These are phyloP conservation scores for Blastobotrys proliferans DNA, from an alignment of 1,139 yeast species.

Conservation along the genomic window DNA sequence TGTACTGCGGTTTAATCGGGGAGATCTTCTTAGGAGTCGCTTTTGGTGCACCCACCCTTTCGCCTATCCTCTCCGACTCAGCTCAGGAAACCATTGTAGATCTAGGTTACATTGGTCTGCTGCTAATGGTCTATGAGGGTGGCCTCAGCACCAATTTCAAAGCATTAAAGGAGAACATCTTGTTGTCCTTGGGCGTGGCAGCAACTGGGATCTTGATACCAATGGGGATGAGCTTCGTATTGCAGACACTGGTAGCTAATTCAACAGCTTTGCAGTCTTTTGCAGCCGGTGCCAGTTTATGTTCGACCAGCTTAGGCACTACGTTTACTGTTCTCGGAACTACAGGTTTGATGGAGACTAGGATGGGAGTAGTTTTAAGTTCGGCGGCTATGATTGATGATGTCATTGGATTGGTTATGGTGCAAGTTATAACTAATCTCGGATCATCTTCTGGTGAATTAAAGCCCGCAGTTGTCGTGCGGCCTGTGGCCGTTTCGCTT, in stretches of 20 bases:
- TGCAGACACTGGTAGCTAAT: background rate
- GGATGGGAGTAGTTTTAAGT: constrained; percentile 8
- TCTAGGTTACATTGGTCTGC: constrained; percentile 9
- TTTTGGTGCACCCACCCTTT: constrained; percentile 10
- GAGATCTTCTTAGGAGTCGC: constrained; percentile 8
- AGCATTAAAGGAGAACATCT: constrained; percentile 4
- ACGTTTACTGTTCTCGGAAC: constrained; percentile 9
- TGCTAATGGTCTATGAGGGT: constrained; percentile 10
- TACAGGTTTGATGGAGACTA: background rate
- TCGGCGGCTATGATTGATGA: constrained; percentile 13
- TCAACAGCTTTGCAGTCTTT: constrained; percentile 5
- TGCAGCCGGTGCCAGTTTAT: constrained; percentile 10
- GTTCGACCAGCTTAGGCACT: constrained; percentile 11
- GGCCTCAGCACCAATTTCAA: constrained; percentile 5
- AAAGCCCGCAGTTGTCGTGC: constrained; percentile 1
- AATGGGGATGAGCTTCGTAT: constrained; percentile 7
- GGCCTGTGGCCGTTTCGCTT: constrained; percentile 8
- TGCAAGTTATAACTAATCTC: constrained; percentile 6
- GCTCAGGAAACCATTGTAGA: constrained; percentile 2
- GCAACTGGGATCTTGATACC: constrained; percentile 7
- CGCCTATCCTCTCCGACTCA: too few species aligned
- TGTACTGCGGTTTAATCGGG: constrained; percentile 11
- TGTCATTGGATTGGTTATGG: constrained; percentile 12
- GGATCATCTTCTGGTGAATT: background rate
- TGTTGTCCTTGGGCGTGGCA: constrained; percentile 7